Percentiles rank a stretch among this genome's conserved stretches.
Evolutionary conservation across 257 asterid genomes (phyloP).

Genomic region (Ilex asprella): DNA sequence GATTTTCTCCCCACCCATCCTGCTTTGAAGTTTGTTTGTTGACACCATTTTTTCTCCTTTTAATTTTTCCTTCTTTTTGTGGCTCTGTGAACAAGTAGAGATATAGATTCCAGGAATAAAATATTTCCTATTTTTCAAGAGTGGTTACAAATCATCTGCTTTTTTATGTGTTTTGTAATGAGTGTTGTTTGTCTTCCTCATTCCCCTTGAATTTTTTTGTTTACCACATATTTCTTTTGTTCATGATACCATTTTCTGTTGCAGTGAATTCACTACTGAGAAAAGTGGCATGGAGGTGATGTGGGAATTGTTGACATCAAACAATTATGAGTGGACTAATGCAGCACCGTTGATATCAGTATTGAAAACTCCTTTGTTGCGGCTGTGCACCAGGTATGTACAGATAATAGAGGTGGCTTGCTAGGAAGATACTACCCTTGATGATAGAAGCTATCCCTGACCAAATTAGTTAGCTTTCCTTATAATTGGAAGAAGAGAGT

Average conservation of each 20-base stretch:
- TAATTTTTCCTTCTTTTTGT: background rate
- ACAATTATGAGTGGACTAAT: constrained; percentile 54
- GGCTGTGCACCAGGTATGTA: constrained; percentile 80
- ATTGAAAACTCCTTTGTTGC: constrained; percentile 57
- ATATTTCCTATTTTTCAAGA: background rate
- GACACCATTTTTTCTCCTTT: background rate
- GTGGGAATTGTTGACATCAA: constrained; percentile 47
- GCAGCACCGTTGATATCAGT: constrained; percentile 41
- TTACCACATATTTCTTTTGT: background rate
- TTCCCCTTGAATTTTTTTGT: background rate
- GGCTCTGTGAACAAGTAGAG: background rate
- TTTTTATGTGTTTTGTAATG: too few species aligned
- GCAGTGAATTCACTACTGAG: constrained; percentile 50
- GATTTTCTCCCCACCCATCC: too few species aligned
- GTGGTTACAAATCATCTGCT: too few species aligned
- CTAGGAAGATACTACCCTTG: background rate
- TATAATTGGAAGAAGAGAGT: too few species aligned
- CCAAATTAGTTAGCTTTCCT: too few species aligned
- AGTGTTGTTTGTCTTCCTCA: background rate
- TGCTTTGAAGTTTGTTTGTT: background rate
- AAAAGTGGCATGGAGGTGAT: constrained; percentile 62
- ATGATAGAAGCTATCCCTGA: too few species aligned
- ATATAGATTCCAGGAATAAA: background rate
- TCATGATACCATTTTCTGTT: constrained; percentile 10
- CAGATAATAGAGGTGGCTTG: background rate